Conservation (phyloP, 2,329 filamentous ascomycete species). For the Hirsutella thompsonii region DNA sequence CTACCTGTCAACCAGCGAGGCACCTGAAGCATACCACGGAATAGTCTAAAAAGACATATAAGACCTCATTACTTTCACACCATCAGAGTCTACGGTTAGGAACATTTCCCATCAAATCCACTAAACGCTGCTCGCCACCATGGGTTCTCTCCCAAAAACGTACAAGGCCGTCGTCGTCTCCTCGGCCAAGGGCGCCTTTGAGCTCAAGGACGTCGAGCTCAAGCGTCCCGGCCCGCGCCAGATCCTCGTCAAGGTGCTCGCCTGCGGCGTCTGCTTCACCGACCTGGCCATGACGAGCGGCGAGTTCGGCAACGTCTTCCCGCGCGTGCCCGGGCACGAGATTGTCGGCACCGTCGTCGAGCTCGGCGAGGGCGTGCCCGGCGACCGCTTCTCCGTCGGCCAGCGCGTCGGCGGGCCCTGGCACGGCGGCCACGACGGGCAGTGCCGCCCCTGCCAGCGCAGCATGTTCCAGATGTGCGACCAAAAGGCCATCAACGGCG, state of each 20-base stretch:
- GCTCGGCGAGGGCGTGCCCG: slow-evolving; percentile 39
- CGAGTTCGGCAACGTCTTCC: slow-evolving; percentile 40
- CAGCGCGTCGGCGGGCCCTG: slow-evolving; percentile 45
- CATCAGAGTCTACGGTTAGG: not conserved
- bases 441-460: slow-evolving; percentile 49
- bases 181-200: slow-evolving; percentile 35
- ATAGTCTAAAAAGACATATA: too few relatives aligned
- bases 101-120: not conserved
- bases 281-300: slow-evolving; percentile 38
- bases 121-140: slow-evolving; percentile 1
- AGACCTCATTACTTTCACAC: too few relatives aligned
- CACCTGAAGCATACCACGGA: too few relatives aligned
- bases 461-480: slow-evolving; percentile 58
- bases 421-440: slow-evolving; percentile 41
- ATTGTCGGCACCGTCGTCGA: slow-evolving; percentile 52
- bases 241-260: slow-evolving; percentile 57
- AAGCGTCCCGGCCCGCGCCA: slow-evolving; percentile 41
- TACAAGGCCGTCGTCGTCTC: slow-evolving; percentile 55
- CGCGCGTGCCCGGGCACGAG: slow-evolving; percentile 57
- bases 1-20: too few relatives aligned
- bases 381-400: slow-evolving; percentile 37
- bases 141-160: slow-evolving; percentile 42
- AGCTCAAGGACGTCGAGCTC: slow-evolving; percentile 46
- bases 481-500: slow-evolving; percentile 49
- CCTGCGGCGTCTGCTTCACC: slow-evolving; percentile 59